Percentiles rank a stretch among this genome's conserved stretches.
phyloP scores from a whole-genome alignment of 208 protist genomes.

The Willaertia magna region DNA sequence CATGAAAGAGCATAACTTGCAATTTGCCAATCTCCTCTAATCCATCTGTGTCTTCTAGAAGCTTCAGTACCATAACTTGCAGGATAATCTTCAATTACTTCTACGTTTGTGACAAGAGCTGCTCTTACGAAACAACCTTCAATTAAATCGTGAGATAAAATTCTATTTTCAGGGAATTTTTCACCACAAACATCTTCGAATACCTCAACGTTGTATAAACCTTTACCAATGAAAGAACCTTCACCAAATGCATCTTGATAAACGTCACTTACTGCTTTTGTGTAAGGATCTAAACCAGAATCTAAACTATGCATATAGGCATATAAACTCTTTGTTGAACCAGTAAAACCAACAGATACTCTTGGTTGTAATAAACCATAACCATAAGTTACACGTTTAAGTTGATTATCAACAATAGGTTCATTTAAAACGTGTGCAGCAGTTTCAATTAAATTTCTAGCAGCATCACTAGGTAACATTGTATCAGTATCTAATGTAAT shows the following conservation, averaged over 20 bases:
- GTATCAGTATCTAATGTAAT: slow-evolving; percentile 7
- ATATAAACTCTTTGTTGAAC: not conserved
- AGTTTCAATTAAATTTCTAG: not conserved
- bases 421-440: not conserved
- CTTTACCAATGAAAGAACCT: slow-evolving; percentile 9
- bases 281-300: slow-evolving; percentile 5
- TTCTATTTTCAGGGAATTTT: not conserved
- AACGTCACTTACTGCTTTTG: slow-evolving; percentile 1
- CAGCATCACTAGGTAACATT: not conserved
- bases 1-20: not conserved
- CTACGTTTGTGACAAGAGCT: not conserved
- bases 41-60: slow-evolving; percentile 5
- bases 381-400: not conserved
- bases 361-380: slow-evolving; percentile 6
- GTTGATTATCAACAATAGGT: not conserved
- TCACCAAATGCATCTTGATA: slow-evolving; percentile 5
- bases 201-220: not conserved
- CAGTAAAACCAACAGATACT: not conserved
- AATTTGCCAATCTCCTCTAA: slow-evolving; percentile 13
- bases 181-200: not conserved
- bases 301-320: not conserved
- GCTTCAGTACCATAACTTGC: not conserved
- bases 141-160: not conserved
- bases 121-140: not conserved
- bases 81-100: slow-evolving; percentile 3